These are phyloP conservation scores for Amanita polypyramis DNA, from an alignment of 768 basidiomycete species.

Conservation along the genomic window DNA sequence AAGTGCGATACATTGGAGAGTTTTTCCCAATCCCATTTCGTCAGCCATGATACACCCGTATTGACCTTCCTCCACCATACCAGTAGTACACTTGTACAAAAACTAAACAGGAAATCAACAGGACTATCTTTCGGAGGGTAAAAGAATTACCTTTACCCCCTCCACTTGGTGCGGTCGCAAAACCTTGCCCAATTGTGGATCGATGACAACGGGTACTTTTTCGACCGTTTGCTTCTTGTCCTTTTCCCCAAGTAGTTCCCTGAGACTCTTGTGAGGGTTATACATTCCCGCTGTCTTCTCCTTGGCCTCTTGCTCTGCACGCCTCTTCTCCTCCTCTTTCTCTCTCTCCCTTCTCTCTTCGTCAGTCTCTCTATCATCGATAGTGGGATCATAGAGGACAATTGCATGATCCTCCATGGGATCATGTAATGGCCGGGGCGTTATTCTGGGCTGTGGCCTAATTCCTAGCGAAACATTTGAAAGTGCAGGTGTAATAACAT, in stretches of 20 bases:
- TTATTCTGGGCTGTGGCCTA: conserved; percentile 66
- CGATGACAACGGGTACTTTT: conserved; percentile 96
- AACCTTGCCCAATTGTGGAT: conserved; percentile 78
- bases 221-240: conserved; percentile 51
- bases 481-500: conserved; percentile 39
- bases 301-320: conserved; percentile 49
- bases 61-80: conserved; percentile 85
- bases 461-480: conserved; percentile 78
- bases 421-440: conserved; percentile 90
- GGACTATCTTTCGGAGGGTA: background rate
- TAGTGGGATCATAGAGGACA: conserved; percentile 92
- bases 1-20: conserved; percentile 91
- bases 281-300: conserved; percentile 67
- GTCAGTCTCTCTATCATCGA: conserved; percentile 86
- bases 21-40: conserved; percentile 98
- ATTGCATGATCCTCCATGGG: conserved; percentile 98
- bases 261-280: conserved; percentile 90
- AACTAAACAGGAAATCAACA: conserved; percentile 45
- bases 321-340: conserved; percentile 61
- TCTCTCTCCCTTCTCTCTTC: conserved; percentile 70
- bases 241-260: conserved; percentile 63
- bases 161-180: conserved; percentile 97
- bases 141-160: conserved; percentile 74
- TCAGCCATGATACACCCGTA: conserved; percentile 99
- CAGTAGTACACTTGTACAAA: conserved; percentile 89